Base-by-base conservation (phyloP, 441 rosid species). In the Pelargonium citronellum region DNA sequence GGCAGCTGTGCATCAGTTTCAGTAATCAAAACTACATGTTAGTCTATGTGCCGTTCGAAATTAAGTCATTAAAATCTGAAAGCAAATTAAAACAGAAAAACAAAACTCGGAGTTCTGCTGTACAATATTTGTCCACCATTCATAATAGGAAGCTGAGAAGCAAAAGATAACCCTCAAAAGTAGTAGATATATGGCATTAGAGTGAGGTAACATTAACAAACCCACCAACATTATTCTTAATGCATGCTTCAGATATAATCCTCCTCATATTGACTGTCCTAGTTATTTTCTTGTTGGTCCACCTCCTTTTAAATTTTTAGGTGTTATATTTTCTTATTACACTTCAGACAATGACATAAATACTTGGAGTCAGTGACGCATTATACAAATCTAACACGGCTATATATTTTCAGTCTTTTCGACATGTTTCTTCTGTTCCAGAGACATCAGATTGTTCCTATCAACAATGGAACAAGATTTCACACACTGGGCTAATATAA, bases 1-100 rank as follows among this genome's bases (percentile, higher is more conserved):
- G 99, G 98, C 62, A 92, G 86, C 99, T 95, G 92, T 74, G 79
- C 10, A 57, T 57, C 62, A 17, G 24, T 17, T 57, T 57, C 10
- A 57, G 20, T 17, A 17, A 57, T 8, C 62, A 57, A 57, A 57
- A 17, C 22, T 57, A 57, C 24, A 57, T 7, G 19, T 57, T 57
- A 57, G 22, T 57, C 6, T 37, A 37, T 17, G 62, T 17, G 8
- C 62, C 22, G 24, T 57, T 57, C 11, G 16, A 8, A 57, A 57
- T 16, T 6, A 57, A n/a, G 41, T 37, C 41, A 37, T 5, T 37
- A 75, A 80, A 60, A 74, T 80, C 74, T 57, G 6, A 70, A 19
- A 13, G 64, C 65, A 67, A 37, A 37, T 37, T 37, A 37, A 37
- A 37, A 37, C 41, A 37, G 41, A 37, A 37, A 37, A 37, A 37